Percentiles rank a stretch among this genome's conserved stretches.
These are phyloP conservation scores for Penicillium sp. DNA, from an alignment of 2,329 filamentous ascomycete genomes.

Conservation along the genomic window DNA sequence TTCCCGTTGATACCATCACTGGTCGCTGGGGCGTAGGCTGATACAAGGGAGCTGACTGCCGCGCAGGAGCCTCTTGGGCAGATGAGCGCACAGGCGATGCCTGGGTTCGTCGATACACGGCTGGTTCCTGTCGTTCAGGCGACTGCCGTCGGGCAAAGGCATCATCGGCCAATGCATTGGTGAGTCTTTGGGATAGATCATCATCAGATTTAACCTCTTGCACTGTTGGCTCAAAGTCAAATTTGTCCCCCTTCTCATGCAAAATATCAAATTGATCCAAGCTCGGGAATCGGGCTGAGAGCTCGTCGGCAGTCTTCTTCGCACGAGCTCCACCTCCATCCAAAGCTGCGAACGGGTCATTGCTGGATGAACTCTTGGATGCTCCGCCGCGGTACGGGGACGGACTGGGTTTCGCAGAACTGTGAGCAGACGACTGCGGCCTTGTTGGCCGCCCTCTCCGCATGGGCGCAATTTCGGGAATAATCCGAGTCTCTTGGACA, in stretches of 20 bases:
- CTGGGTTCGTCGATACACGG: slow-evolving; percentile 22
- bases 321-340: slow-evolving; percentile 57
- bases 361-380: slow-evolving; percentile 42
- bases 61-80: slow-evolving; percentile 23
- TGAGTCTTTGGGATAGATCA: slow-evolving; percentile 60
- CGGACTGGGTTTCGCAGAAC: slow-evolving; percentile 53
- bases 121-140: slow-evolving; percentile 30
- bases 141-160: slow-evolving; percentile 58
- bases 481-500: slow-evolving; percentile 60
- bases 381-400: slow-evolving; percentile 59
- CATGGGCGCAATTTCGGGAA: slow-evolving; percentile 93
- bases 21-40: slow-evolving; percentile 47
- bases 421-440: slow-evolving; percentile 40
- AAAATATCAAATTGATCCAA: slow-evolving; percentile 88
- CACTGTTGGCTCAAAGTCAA: slow-evolving; percentile 66
- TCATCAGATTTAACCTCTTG: slow-evolving; percentile 43
- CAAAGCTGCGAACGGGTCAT: slow-evolving; percentile 85
- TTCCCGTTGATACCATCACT: slow-evolving; percentile 63
- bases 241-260: slow-evolving; percentile 75
- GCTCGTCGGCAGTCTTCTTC: slow-evolving; percentile 61
- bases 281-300: slow-evolving; percentile 79
- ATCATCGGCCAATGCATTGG: slow-evolving; percentile 74
- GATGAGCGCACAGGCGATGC: slow-evolving; percentile 23
- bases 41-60: slow-evolving; percentile 32
- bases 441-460: slow-evolving; percentile 70